Conservation (phyloP, 1,284 basidiomycete species). For the Ceratorhiza oryzae-sativae region DNA sequence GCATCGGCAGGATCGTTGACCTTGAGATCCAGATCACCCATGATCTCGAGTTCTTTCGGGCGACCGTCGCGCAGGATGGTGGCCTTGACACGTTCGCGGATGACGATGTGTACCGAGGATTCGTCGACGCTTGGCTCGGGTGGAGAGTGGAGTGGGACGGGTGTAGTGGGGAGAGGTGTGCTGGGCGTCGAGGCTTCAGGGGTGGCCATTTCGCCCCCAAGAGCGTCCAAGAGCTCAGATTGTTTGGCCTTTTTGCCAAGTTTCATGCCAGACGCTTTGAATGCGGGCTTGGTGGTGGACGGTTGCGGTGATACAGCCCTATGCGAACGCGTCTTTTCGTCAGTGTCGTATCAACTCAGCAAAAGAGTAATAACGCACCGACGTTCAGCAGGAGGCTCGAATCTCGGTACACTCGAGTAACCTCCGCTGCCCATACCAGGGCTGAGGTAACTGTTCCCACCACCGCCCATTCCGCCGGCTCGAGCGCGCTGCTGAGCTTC, state of each 20-base stretch:
- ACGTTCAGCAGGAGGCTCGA: constrained; percentile 58
- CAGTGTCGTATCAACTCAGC: background rate
- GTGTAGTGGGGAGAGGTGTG: constrained; percentile 54
- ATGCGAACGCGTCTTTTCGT: background rate
- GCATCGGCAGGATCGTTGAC: constrained; percentile 77
- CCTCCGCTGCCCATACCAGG: constrained; percentile 58
- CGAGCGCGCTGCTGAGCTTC: constrained; percentile 84
- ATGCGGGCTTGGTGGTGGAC: constrained; percentile 61
- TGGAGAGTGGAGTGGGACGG: constrained; percentile 56
- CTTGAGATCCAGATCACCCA: constrained; percentile 92
- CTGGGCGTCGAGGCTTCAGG: constrained; percentile 58
- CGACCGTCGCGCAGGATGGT: constrained; percentile 90
- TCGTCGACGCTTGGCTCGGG: constrained; percentile 57
- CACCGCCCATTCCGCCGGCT: constrained; percentile 54
- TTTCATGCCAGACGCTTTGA: constrained; percentile 98
- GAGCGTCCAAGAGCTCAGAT: constrained; percentile 83
- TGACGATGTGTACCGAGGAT: constrained; percentile 72
- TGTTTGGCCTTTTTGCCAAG: constrained; percentile 94
- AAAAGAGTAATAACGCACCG: constrained; percentile 13
- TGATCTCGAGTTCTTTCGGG: constrained; percentile 86
- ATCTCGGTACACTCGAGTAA: constrained; percentile 74
- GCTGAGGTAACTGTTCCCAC: constrained; percentile 65
- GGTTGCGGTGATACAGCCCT: constrained; percentile 35
- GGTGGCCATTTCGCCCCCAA: constrained; percentile 78
- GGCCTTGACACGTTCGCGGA: constrained; percentile 85